Conservation (phyloP, 768 basidiomycete genomes). For the Lentinula sp. region DNA sequence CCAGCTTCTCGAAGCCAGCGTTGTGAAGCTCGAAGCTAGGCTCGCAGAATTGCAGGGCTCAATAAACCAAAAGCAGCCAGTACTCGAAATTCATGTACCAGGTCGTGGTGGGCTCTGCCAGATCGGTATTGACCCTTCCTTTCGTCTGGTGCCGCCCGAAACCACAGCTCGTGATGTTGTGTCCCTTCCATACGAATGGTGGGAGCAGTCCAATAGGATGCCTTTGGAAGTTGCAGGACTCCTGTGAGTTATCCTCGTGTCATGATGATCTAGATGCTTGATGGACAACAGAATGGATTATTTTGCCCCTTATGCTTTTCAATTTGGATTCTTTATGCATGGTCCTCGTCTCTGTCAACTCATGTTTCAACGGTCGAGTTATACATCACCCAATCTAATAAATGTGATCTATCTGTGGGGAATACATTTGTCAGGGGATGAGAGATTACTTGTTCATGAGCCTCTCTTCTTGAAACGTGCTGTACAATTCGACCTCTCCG, state of each 20-base stretch:
- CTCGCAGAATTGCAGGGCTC: slow-evolving; percentile 16
- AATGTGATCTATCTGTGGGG: slow-evolving; percentile 26
- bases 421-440: slow-evolving; percentile 17
- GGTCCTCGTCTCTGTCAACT: slow-evolving; percentile 26
- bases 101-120: slow-evolving; percentile 6
- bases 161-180: background rate
- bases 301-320: slow-evolving; percentile 33
- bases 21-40: slow-evolving; percentile 29
- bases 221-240: slow-evolving; percentile 9
- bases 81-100: background rate
- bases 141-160: background rate
- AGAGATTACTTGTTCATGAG: slow-evolving; percentile 18
- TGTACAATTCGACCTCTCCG: slow-evolving; percentile 10
- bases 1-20: slow-evolving; percentile 33
- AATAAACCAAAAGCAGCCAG: background rate
- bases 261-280: background rate
- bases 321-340: slow-evolving; percentile 44
- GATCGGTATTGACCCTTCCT: slow-evolving; percentile 1
- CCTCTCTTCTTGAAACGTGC: slow-evolving; percentile 26
- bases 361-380: slow-evolving; percentile 15
- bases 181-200: slow-evolving; percentile 11
- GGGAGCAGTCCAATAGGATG: slow-evolving; percentile 5
- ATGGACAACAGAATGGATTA: slow-evolving; percentile 23
- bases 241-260: slow-evolving; percentile 5
- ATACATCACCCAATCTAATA: slow-evolving; percentile 17